These are phyloP conservation scores for Lepraria neglecta DNA, from an alignment of 495 filamentous ascomycete genomes.

Conservation along the genomic window DNA sequence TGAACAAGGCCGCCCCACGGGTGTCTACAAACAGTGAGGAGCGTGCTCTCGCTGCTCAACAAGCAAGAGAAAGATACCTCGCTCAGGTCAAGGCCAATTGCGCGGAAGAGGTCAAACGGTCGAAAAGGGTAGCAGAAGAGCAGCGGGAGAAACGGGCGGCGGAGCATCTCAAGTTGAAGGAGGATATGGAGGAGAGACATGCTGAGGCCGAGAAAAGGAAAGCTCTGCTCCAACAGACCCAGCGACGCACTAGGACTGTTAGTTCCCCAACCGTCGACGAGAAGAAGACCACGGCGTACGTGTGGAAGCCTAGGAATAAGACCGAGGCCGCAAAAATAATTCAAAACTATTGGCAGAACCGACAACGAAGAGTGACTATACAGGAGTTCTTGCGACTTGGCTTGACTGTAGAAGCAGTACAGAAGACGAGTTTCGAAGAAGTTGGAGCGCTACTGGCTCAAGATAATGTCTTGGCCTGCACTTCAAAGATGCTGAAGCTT, in stretches of 20 bases:
- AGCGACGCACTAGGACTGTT: constrained; percentile 58
- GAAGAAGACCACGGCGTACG: constrained; percentile 41
- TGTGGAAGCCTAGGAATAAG: constrained; percentile 46
- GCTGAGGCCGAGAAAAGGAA: constrained; percentile 78
- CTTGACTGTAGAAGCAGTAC: constrained; percentile 66
- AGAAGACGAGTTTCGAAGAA: constrained; percentile 72
- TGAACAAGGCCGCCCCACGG: constrained; percentile 69
- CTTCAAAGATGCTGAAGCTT: constrained; percentile 65
- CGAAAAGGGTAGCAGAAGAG: constrained; percentile 87
- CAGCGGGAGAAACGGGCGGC: constrained; percentile 86
- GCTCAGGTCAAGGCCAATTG: constrained; percentile 91
- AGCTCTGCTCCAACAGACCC: constrained; percentile 46
- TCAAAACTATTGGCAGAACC: constrained; percentile 69
- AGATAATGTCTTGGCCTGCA: constrained; percentile 61
- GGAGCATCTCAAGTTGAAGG: constrained; percentile 64
- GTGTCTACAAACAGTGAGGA: constrained; percentile 63
- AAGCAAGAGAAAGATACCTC: constrained; percentile 82
- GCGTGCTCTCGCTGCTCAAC: constrained; percentile 79
- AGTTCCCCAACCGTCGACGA: constrained; percentile 55
- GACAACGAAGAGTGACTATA: constrained; percentile 53
- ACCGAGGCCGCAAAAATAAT: constrained; percentile 66
- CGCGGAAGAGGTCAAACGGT: constrained; percentile 88
- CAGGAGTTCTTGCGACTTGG: constrained; percentile 61
- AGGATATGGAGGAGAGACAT: constrained; percentile 83
- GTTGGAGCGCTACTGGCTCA: constrained; percentile 72